Percentiles rank a stretch among this genome's conserved stretches.
Conservation (phyloP, 441 rosid genomes). For the Erodium texanum region DNA sequence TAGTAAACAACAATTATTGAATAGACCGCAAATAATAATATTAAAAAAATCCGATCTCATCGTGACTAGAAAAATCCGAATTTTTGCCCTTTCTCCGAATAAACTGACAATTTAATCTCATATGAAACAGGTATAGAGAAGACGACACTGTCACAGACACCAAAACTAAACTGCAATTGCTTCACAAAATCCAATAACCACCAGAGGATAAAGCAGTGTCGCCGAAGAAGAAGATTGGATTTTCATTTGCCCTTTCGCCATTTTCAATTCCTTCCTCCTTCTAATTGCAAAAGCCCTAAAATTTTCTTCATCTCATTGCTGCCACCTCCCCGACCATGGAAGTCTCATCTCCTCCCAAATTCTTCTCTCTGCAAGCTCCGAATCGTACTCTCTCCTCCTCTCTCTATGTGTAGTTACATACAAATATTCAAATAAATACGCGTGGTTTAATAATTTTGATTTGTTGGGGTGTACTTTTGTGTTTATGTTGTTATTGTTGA, state of each 20-base stretch:
- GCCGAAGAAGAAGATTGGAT: neutral
- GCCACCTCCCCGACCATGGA: neutral
- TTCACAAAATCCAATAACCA: neutral
- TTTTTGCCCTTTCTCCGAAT: neutral
- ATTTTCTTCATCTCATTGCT: neutral
- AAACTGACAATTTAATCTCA: neutral
- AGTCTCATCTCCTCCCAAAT: constrained; percentile 8
- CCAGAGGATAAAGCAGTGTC: neutral
- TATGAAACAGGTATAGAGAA: neutral
- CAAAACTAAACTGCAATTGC: neutral
- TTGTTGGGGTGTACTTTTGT: neutral
- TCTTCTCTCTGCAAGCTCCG: constrained; percentile 5
- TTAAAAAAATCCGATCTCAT: too few species aligned
- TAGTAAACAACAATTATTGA: too few species aligned
- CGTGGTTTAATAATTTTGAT: neutral
- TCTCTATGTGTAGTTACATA: neutral
- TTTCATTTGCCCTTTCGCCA: neutral
- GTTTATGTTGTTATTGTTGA: neutral
- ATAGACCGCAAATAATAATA: too few species aligned
- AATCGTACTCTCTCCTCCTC: neutral
- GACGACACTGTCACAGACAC: neutral
- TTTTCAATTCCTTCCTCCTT: neutral
- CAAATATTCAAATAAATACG: neutral
- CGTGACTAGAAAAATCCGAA: neutral
- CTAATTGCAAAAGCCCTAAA: constrained; percentile 1